These are phyloP conservation scores for Hibiscus mutabilis DNA, from an alignment of 345 rosid genomes.

Conservation along the genomic window DNA sequence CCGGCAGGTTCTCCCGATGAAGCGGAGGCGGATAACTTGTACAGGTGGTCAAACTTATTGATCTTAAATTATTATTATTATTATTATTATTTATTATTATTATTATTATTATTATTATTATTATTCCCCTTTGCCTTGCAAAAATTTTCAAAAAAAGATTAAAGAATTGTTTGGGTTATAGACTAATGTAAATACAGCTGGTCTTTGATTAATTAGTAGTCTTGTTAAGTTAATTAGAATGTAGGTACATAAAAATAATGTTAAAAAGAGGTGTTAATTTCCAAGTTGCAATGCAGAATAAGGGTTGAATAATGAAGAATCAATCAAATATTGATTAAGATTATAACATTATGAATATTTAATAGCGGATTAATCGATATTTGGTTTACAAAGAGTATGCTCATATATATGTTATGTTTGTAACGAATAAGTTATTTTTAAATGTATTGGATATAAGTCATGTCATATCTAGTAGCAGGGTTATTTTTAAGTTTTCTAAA, in stretches of 20 bases:
- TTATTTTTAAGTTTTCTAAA: background rate
- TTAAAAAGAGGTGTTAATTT: too few species aligned
- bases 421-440: too few species aligned
- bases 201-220: slow-evolving; percentile 8
- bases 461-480: background rate
- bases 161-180: slow-evolving; percentile 11
- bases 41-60: slow-evolving; percentile 49
- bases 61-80: slow-evolving; percentile 8
- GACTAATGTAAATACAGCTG: slow-evolving; percentile 14
- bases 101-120: background rate
- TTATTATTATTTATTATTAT: background rate
- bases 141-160: background rate
- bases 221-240: too few species aligned
- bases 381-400: too few species aligned
- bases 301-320: too few species aligned
- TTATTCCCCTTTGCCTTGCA: background rate
- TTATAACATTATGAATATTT: too few species aligned
- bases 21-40: slow-evolving; percentile 49
- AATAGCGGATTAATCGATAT: too few species aligned
- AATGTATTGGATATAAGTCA: background rate
- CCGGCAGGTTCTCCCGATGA: slow-evolving; percentile 53
- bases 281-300: too few species aligned
- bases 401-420: too few species aligned
- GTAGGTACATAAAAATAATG: too few species aligned
- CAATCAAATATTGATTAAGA: too few species aligned